phyloP scores from a whole-genome alignment of 331 rosid species.

The Acacia pycnantha region DNA sequence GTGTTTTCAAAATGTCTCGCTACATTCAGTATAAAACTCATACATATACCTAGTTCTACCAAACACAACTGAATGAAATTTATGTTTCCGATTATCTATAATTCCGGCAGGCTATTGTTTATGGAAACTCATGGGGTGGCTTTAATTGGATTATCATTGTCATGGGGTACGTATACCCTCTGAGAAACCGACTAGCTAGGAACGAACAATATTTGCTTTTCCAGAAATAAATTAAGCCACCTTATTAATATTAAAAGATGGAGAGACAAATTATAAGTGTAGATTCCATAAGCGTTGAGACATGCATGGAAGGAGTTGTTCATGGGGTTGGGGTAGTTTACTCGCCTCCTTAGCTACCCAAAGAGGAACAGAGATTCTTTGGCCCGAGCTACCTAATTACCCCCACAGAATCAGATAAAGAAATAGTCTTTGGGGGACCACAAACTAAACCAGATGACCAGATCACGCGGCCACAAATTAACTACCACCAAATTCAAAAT shows the following conservation, averaged over 20 bases:
- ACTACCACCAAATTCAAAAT: conserved; percentile 19
- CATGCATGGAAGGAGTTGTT: conserved; percentile 57
- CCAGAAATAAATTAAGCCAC: conserved; percentile 22
- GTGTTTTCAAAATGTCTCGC: background rate
- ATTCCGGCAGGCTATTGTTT: background rate
- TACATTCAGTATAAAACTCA: background rate
- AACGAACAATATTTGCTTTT: conserved; percentile 35
- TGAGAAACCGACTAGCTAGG: background rate
- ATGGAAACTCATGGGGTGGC: background rate
- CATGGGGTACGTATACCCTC: conserved; percentile 25
- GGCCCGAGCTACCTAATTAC: conserved; percentile 32
- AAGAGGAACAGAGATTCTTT: conserved; percentile 49
- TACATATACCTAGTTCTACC: background rate
- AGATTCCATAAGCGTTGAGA: conserved; percentile 36
- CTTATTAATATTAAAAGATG: background rate
- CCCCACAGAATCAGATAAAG: conserved; percentile 44
- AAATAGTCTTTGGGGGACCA: conserved; percentile 34
- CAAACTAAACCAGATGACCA: conserved; percentile 23
- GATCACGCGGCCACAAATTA: conserved; percentile 18
- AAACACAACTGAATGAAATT: background rate
- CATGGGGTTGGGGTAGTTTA: conserved; percentile 58
- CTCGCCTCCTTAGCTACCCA: conserved; percentile 44
- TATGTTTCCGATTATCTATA: background rate
- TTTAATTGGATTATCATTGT: conserved; percentile 10
- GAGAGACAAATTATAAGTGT: background rate